phyloP scores from a whole-genome alignment of 768 basidiomycete species.

The Megacollybia marginata region DNA sequence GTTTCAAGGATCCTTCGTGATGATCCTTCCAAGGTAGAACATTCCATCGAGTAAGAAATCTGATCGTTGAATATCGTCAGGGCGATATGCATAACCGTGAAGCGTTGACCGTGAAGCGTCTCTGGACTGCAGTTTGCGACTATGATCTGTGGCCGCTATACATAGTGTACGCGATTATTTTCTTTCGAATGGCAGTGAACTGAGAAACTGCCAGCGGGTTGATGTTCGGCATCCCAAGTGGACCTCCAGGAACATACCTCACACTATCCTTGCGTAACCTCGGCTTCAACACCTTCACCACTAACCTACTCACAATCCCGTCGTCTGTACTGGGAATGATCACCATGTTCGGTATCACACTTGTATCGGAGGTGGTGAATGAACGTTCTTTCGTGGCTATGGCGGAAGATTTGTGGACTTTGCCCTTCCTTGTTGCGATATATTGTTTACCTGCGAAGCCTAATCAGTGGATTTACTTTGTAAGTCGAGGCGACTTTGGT shows the following conservation, averaged over 20 bases:
- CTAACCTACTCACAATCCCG: slow-evolving; percentile 57
- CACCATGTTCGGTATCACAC: slow-evolving; percentile 41
- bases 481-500: slow-evolving; percentile 15
- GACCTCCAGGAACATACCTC: slow-evolving; percentile 46
- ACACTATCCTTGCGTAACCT: slow-evolving; percentile 44
- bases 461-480: slow-evolving; percentile 49
- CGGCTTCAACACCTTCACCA: slow-evolving; percentile 53
- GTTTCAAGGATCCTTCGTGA: slow-evolving; percentile 56
- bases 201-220: slow-evolving; percentile 30
- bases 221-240: slow-evolving; percentile 42
- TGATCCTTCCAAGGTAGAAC: slow-evolving; percentile 47
- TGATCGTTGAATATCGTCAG: slow-evolving; percentile 13
- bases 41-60: neutral
- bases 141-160: slow-evolving; percentile 66
- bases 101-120: slow-evolving; percentile 37
- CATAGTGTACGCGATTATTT: slow-evolving; percentile 20
- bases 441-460: slow-evolving; percentile 39
- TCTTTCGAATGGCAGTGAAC: slow-evolving; percentile 11
- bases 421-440: slow-evolving; percentile 54
- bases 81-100: slow-evolving; percentile 70
- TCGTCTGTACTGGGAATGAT: slow-evolving; percentile 42
- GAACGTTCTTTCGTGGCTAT: slow-evolving; percentile 49
- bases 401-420: slow-evolving; percentile 48
- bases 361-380: slow-evolving; percentile 44
- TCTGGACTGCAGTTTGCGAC: slow-evolving; percentile 51